Conservation (phyloP, 176 grass and related monocot genomes). For the Cymbopogon citratus region DNA sequence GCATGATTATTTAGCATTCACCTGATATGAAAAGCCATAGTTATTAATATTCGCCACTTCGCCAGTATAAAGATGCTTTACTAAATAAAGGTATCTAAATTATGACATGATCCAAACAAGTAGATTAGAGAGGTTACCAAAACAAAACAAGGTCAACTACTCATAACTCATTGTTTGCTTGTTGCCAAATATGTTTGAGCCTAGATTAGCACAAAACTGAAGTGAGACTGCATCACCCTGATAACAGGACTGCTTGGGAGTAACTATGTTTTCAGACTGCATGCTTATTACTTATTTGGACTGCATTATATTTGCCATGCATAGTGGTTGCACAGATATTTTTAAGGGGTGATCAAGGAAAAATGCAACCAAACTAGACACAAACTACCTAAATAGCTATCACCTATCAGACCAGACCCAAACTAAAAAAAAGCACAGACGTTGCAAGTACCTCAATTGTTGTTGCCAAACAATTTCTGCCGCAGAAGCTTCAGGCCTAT, state of each 20-base stretch:
- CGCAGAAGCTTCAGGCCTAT: constrained; percentile 12
- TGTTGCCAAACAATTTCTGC: constrained; percentile 17
- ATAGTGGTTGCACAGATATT: neutral
- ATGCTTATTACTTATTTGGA: neutral
- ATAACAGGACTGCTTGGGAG: neutral
- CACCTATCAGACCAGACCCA: neutral
- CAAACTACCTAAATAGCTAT: neutral
- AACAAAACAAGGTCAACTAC: neutral
- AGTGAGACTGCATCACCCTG: neutral
- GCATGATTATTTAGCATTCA: neutral
- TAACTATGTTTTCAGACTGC: neutral
- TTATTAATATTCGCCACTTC: neutral
- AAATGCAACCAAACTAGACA: neutral
- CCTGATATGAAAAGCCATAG: neutral
- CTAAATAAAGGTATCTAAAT: neutral
- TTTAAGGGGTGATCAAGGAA: neutral
- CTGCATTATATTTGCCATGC: neutral
- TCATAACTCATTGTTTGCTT: neutral
- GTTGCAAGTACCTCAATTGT: constrained; percentile 3
- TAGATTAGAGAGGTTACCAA: neutral
- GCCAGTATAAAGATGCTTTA: neutral
- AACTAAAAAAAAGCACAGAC: neutral
- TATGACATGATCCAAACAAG: neutral
- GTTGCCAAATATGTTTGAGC: neutral
- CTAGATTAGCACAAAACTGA: neutral